These are phyloP conservation scores for Entomophthora muscae DNA, from an alignment of 371 early-diverging fungal genomes.

Conservation along the genomic window DNA sequence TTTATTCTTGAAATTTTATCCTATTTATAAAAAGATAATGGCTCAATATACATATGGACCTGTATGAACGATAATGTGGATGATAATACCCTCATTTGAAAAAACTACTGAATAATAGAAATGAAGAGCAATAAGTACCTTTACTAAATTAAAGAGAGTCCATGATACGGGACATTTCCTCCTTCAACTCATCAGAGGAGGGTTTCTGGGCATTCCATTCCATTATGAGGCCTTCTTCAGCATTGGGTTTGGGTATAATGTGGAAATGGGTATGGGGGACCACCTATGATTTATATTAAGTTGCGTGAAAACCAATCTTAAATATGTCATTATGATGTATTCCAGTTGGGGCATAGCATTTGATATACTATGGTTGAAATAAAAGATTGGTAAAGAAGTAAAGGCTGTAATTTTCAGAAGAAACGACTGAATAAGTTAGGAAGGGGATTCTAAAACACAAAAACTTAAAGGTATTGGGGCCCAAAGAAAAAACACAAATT, in stretches of 20 bases:
- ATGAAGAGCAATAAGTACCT: no score
- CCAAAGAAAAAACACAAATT: not conserved
- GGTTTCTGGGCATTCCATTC: conserved; percentile 16
- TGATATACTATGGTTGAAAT: not conserved
- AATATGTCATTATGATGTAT: not conserved
- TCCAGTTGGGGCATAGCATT: not conserved
- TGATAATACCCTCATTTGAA: no score
- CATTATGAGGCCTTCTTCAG: conserved; percentile 11
- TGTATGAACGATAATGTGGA: no score
- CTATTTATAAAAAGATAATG: no score
- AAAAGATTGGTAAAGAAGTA: not conserved
- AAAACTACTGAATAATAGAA: no score
- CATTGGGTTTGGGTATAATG: conserved; percentile 14
- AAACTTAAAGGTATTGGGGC: not conserved
- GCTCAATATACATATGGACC: no score
- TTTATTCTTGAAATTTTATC: no score
- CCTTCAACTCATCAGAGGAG: conserved; percentile 19
- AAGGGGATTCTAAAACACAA: not conserved
- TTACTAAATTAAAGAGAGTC: not conserved
- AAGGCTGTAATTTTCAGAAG: not conserved
- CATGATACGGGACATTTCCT: not conserved
- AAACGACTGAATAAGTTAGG: not conserved
- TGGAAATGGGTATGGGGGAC: conserved; percentile 15
- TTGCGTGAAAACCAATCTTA: no score
- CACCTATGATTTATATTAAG: conserved; percentile 7